phyloP scores from a whole-genome alignment of 2,329 filamentous ascomycete genomes.

The Hypoxylon sp. region DNA sequence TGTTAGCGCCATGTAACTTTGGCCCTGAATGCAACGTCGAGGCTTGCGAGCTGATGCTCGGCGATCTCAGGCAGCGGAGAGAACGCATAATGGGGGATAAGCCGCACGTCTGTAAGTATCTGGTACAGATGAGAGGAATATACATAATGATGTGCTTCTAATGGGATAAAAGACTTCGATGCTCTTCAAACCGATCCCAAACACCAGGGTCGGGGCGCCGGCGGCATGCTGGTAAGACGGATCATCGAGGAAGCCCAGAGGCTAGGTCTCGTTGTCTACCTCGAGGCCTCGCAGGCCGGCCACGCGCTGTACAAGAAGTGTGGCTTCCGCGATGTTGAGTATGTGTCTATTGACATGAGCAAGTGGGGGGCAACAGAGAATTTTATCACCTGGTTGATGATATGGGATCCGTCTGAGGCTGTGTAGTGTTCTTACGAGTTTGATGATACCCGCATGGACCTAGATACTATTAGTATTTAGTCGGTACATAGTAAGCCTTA shows the following conservation, averaged over 20 bases:
- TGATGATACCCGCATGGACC: neutral
- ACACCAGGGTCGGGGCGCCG: constrained; percentile 59
- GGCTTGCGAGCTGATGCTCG: constrained; percentile 54
- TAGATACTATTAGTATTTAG: neutral
- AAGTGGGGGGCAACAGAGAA: constrained; percentile 52
- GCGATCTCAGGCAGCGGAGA: constrained; percentile 44
- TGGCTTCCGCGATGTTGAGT: constrained; percentile 58
- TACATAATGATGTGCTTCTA: neutral
- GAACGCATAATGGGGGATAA: constrained; percentile 43
- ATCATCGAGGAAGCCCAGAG: constrained; percentile 56
- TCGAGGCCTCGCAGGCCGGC: constrained; percentile 57
- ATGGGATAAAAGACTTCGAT: constrained; percentile 54
- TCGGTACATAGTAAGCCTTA: neutral
- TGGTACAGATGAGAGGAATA: neutral
- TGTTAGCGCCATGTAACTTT: constrained; percentile 41
- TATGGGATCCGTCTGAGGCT: constrained; percentile 39
- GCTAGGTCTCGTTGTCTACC: constrained; percentile 54
- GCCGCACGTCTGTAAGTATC: constrained; percentile 52
- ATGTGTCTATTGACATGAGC: constrained; percentile 50
- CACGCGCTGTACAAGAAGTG: constrained; percentile 57
- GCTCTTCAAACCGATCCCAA: constrained; percentile 59
- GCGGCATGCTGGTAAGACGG: constrained; percentile 57
- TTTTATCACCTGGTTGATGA: constrained; percentile 51
- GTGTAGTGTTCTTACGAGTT: neutral
- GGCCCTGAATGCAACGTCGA: constrained; percentile 52